Evolutionary conservation across 169 alveolate genomes (phyloP).

Genomic region (Perkinsus chesapeaki): DNA sequence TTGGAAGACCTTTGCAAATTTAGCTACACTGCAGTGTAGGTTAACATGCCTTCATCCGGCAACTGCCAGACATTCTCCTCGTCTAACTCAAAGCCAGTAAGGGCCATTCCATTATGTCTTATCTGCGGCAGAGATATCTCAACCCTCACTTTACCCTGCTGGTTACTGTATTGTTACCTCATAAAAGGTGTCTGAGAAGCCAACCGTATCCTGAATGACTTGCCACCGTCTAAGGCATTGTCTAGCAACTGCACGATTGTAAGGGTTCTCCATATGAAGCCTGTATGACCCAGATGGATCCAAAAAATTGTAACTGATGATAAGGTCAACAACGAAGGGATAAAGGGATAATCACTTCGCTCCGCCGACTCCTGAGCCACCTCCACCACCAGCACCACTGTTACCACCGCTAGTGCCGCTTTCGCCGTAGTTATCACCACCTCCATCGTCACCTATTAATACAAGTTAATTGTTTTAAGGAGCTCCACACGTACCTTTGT

Average conservation of each 20-base stretch:
- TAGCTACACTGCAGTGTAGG: background rate
- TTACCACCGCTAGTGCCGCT: too few relatives aligned
- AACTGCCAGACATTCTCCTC: background rate
- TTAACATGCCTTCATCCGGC: background rate
- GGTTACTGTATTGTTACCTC: background rate
- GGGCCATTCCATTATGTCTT: background rate
- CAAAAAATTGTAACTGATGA: background rate
- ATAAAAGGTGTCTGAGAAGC: background rate
- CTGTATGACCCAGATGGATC: background rate
- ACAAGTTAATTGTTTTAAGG: too few relatives aligned
- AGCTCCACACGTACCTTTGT: background rate
- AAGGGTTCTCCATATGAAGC: background rate
- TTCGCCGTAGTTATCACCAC: too few relatives aligned
- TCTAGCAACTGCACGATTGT: background rate
- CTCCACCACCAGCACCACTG: background rate
- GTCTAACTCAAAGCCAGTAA: background rate
- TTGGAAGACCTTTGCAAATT: background rate
- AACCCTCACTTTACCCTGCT: too few relatives aligned
- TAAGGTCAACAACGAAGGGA: background rate
- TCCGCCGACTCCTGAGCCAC: background rate
- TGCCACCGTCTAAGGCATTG: background rate
- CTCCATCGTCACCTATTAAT: too few relatives aligned
- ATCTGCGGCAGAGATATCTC: too few relatives aligned
- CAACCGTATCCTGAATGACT: background rate
- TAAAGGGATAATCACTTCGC: background rate